Evolutionary conservation across 75 land plant species (phyloP).

Genomic region (Cryptomeria japonica): DNA sequence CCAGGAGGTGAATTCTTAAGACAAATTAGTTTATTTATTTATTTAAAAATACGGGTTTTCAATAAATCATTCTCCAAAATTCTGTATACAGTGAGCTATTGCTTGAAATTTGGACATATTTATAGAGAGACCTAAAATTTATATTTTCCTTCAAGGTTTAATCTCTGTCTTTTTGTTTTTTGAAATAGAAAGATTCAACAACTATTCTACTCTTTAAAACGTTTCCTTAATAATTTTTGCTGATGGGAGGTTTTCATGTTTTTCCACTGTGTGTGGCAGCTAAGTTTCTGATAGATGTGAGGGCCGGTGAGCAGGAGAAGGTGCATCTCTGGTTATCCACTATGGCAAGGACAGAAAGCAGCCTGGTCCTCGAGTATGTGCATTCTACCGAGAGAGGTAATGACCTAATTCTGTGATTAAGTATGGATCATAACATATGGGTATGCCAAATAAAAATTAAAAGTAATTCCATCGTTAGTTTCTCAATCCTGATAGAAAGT

Average conservation of each 20-base stretch:
- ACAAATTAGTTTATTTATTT: background rate
- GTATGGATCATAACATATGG: background rate
- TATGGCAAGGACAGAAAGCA: conserved; percentile 28
- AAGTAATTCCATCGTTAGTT: background rate
- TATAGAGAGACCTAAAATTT: background rate
- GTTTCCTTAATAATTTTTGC: background rate
- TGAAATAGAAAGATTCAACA: background rate
- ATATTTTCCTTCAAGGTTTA: background rate
- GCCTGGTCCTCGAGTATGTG: conserved; percentile 49
- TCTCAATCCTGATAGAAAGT: background rate
- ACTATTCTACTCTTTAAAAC: background rate
- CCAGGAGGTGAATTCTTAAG: conserved; percentile 6
- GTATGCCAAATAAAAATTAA: background rate
- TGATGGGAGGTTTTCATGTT: background rate
- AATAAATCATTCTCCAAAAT: background rate
- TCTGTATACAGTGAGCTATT: background rate
- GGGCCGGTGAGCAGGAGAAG: conserved; percentile 45
- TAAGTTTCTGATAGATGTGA: conserved; percentile 21
- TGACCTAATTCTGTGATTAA: background rate
- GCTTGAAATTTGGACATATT: background rate
- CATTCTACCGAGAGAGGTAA: conserved; percentile 55
- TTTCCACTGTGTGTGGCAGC: conserved; percentile 20
- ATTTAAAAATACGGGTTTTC: background rate
- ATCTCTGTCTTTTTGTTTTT: background rate
- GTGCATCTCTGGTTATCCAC: conserved; percentile 40